These are phyloP conservation scores for Verbascum thapsus DNA, from an alignment of 257 asterid genomes.

Conservation along the genomic window DNA sequence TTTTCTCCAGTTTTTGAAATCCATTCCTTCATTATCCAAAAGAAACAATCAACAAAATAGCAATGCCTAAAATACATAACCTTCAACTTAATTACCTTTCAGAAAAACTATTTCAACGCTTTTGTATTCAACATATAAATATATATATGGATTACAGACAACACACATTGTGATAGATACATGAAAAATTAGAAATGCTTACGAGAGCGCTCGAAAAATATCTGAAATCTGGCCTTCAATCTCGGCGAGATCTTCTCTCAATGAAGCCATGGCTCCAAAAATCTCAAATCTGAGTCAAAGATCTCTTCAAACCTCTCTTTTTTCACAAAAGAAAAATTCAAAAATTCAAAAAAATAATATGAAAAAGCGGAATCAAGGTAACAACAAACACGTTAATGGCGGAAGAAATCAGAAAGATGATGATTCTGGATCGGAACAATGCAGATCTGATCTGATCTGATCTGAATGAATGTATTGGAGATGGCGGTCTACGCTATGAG, in stretches of 20 bases:
- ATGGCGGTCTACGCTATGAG: conserved; percentile 29
- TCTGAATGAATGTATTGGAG: conserved; percentile 33
- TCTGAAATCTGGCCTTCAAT: conserved; percentile 93
- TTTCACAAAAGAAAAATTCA: conserved; percentile 12
- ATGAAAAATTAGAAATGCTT: conserved; percentile 34
- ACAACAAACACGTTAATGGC: too few relatives aligned
- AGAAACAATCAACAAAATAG: conserved; percentile 18
- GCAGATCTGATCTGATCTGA: conserved; percentile 35
- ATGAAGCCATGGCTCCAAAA: conserved; percentile 50
- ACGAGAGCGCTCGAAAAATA: conserved; percentile 92
- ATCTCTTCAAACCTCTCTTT: conserved; percentile 14
- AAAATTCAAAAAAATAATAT: not conserved
- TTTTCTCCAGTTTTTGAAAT: conserved; percentile 93
- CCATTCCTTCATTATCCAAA: conserved; percentile 70
- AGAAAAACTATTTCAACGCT: conserved; percentile 1
- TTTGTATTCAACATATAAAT: not conserved
- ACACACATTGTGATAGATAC: not conserved
- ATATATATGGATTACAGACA: not conserved
- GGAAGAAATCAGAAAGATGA: conserved; percentile 20
- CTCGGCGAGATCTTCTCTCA: conserved; percentile 90
- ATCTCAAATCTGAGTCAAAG: conserved; percentile 33
- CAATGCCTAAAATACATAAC: conserved; percentile 13
- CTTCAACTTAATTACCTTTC: not conserved
- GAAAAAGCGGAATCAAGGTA: conserved; percentile 1
- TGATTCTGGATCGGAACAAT: conserved; percentile 26